These are phyloP conservation scores for Neurospora tetrasperma DNA, from an alignment of 495 filamentous ascomycete genomes.

Conservation along the genomic window DNA sequence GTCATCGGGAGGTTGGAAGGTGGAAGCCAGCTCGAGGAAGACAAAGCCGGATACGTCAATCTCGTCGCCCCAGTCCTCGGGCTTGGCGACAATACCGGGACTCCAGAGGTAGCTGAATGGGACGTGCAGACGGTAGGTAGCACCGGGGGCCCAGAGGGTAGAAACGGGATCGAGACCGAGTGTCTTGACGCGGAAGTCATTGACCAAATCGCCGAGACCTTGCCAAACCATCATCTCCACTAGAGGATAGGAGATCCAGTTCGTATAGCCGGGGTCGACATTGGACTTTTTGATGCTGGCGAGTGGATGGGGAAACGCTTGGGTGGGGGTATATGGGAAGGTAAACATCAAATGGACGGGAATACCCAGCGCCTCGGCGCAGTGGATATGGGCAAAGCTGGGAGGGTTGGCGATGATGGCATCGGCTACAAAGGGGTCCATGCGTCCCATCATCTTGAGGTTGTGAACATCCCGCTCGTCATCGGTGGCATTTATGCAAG, in stretches of 20 bases:
- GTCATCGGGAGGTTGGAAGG: conserved; percentile 53
- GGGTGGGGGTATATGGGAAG: conserved; percentile 61
- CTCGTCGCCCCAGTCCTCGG: conserved; percentile 62
- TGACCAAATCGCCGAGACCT: conserved; percentile 66
- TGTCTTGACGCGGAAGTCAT: conserved; percentile 55
- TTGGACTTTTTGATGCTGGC: conserved; percentile 57
- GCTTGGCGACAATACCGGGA: conserved; percentile 70
- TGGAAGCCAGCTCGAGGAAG: conserved; percentile 54
- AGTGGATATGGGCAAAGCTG: conserved; percentile 71
- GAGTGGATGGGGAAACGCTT: conserved; percentile 60
- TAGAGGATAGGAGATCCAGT: conserved; percentile 63
- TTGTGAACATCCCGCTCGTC: conserved; percentile 44
- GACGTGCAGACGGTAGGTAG: conserved; percentile 53
- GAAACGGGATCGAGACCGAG: conserved; percentile 58
- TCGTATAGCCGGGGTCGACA: conserved; percentile 49
- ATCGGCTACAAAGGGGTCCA: conserved; percentile 63
- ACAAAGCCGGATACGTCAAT: conserved; percentile 66
- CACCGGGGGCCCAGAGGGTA: conserved; percentile 54
- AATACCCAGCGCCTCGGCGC: conserved; percentile 70
- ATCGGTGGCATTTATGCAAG: conserved; percentile 56
- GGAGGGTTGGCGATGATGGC: conserved; percentile 80
- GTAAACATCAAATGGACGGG: conserved; percentile 80
- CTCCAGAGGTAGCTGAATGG: conserved; percentile 78
- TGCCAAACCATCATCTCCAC: conserved; percentile 79
- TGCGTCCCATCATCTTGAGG: conserved; percentile 42